Evolutionary conservation across 345 rosid genomes (phyloP).

Genomic region (Rhizophora apiculata): DNA sequence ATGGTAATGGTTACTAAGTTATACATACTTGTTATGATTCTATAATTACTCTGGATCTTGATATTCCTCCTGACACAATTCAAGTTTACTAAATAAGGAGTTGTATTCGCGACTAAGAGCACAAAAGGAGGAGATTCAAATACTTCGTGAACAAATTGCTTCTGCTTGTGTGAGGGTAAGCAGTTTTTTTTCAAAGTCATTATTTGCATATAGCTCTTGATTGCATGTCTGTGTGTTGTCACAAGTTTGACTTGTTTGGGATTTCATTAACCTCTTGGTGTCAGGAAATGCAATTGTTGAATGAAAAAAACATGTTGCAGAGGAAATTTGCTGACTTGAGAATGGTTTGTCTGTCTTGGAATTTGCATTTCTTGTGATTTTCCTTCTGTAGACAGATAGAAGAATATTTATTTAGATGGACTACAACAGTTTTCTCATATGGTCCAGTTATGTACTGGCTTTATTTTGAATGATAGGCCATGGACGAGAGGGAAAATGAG

Average conservation of each 20-base stretch:
- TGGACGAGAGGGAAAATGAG: constrained; percentile 89
- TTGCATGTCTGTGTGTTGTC: not conserved
- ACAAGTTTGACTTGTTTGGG: not conserved
- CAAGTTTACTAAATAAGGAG: constrained; percentile 42
- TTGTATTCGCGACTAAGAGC: constrained; percentile 54
- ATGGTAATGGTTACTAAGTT: constrained; percentile 44
- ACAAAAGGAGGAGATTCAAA: constrained; percentile 70
- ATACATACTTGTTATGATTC: constrained; percentile 7
- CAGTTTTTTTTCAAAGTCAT: constrained; percentile 3
- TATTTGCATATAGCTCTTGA: constrained; percentile 3
- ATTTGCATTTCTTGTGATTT: not conserved
- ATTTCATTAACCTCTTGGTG: constrained; percentile 18
- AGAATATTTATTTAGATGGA: too few relatives aligned
- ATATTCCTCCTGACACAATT: constrained; percentile 16
- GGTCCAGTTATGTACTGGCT: too few relatives aligned
- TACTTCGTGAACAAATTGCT: constrained; percentile 73
- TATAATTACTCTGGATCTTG: constrained; percentile 11
- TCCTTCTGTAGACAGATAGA: too few relatives aligned
- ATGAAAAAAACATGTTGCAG: constrained; percentile 72
- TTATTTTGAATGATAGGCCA: constrained; percentile 49
- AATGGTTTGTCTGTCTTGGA: constrained; percentile 55
- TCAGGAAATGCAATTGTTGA: constrained; percentile 84
- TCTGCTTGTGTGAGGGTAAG: constrained; percentile 70
- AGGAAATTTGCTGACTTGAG: constrained; percentile 87
- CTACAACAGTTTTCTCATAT: too few relatives aligned